A percentile compares a stretch with the other conserved stretches of the same genome.
phyloP scores from a whole-genome alignment of 768 basidiomycete species.

The Porpolomopsis calyptriformis region DNA sequence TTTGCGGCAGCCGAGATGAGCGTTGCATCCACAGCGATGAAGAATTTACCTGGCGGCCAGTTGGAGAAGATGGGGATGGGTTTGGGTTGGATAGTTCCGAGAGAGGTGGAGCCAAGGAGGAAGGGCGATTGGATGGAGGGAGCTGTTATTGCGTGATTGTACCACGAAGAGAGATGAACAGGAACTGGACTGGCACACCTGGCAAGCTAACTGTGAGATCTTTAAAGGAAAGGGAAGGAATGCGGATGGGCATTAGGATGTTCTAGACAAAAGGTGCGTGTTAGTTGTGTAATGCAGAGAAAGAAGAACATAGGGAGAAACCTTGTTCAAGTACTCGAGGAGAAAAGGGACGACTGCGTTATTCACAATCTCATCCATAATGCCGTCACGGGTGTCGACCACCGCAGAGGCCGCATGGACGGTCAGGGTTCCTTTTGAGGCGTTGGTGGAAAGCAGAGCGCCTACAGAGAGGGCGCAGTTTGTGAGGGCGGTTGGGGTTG shows the following conservation, averaged over 20 bases:
- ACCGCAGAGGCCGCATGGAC: neutral
- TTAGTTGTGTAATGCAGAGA: neutral
- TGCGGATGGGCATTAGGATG: neutral
- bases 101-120: neutral
- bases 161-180: neutral
- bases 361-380: neutral
- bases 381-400: neutral
- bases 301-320: neutral
- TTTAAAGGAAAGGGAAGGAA: neutral
- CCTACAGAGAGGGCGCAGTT: neutral
- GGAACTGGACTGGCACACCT: neutral
- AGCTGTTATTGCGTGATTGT: neutral
- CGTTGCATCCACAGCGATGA: neutral
- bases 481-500: neutral
- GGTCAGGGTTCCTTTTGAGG: neutral
- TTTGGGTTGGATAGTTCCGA: neutral
- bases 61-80: neutral
- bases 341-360: neutral
- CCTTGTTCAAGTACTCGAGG: neutral
- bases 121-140: neutral
- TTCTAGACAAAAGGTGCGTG: neutral
- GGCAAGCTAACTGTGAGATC: neutral
- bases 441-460: neutral
- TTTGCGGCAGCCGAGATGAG: neutral
- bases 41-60: neutral